phyloP scores from a whole-genome alignment of 208 protist species.

The Naegleria gruberi region DNA sequence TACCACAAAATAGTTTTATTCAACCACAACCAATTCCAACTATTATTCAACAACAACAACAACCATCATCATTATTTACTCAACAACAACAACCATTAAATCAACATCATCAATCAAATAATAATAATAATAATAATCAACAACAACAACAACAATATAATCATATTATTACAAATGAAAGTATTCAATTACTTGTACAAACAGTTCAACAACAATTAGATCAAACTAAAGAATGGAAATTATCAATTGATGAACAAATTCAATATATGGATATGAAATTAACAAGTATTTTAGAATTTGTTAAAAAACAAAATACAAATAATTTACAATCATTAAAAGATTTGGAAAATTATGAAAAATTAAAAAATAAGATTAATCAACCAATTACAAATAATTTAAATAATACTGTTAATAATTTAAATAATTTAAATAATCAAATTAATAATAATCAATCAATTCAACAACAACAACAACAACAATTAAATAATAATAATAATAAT shows the following conservation, averaged over 20 bases:
- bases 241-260: background rate
- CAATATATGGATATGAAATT: background rate
- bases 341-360: background rate
- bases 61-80: background rate
- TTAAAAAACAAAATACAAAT: background rate
- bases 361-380: background rate
- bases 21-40: background rate
- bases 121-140: no score
- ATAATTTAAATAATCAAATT: no score
- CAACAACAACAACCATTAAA: background rate
- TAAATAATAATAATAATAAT: no score
- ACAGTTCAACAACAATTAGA: background rate
- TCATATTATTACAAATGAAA: no score
- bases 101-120: no score
- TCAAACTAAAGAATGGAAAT: background rate
- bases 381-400: background rate
- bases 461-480: no score
- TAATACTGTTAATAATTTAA: background rate
- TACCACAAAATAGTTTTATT: background rate
- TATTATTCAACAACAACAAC: background rate
- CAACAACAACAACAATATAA: no score
- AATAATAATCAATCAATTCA: no score
- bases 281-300: background rate
- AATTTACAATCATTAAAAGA: background rate
- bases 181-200: background rate